A percentile compares a stretch with the other conserved stretches of the same genome.
These are phyloP conservation scores for Paramecium caudatum DNA, from an alignment of 73 alveolate species.

Conservation along the genomic window DNA sequence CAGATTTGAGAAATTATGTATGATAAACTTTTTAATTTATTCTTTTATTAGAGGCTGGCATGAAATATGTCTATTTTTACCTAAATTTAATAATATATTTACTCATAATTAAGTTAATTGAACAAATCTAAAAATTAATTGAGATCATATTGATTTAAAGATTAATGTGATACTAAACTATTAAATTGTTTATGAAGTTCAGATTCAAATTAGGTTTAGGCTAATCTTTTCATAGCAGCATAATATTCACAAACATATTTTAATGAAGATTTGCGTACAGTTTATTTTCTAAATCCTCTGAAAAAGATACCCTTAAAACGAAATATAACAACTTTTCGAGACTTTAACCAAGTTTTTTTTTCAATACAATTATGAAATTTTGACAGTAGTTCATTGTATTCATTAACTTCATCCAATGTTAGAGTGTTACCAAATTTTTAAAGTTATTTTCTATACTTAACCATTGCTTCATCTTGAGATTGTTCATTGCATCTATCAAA, in stretches of 20 bases:
- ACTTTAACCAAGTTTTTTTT: slow-evolving; percentile 36
- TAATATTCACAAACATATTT: slow-evolving; percentile 15
- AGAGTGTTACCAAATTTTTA: background rate
- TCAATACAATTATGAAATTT: slow-evolving; percentile 47
- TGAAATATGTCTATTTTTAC: background rate
- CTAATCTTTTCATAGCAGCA: background rate
- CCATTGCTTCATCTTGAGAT: background rate
- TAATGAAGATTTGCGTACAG: background rate
- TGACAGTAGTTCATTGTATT: background rate
- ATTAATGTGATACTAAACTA: background rate
- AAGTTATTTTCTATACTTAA: slow-evolving; percentile 20
- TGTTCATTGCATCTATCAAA: background rate
- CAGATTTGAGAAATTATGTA: background rate
- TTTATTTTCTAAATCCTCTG: slow-evolving; percentile 59
- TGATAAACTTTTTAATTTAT: background rate
- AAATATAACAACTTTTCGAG: background rate
- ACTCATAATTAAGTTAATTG: slow-evolving; percentile 6
- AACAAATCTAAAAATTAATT: slow-evolving; percentile 17
- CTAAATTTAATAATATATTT: background rate
- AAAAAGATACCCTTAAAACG: slow-evolving; percentile 19
- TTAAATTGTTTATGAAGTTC: slow-evolving; percentile 12
- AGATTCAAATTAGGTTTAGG: slow-evolving; percentile 14
- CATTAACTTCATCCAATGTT: slow-evolving; percentile 16
- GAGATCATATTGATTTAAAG: background rate
- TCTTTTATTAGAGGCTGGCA: background rate